These are phyloP conservation scores for Boletus pseudopeckii DNA, from an alignment of 768 basidiomycete genomes.

Conservation along the genomic window DNA sequence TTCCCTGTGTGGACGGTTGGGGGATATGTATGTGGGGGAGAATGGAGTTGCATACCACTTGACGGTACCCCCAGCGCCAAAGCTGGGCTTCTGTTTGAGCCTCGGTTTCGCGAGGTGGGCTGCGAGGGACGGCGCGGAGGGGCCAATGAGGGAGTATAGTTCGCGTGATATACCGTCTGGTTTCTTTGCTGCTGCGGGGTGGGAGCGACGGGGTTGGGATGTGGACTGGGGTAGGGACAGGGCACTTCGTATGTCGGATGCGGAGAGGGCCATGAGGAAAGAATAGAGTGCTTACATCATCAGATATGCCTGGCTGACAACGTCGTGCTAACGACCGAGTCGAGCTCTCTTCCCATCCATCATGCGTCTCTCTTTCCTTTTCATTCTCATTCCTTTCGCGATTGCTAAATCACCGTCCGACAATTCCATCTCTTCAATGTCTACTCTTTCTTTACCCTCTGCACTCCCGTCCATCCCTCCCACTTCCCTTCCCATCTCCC, in stretches of 20 bases:
- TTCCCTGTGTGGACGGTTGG: constrained; percentile 52
- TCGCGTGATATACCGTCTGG: constrained; percentile 92
- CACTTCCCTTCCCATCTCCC: background rate
- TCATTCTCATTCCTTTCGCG: background rate
- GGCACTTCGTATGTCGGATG: constrained; percentile 81
- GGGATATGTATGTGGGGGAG: background rate
- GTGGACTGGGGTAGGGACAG: constrained; percentile 52
- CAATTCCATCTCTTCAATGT: background rate
- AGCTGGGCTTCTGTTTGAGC: constrained; percentile 82
- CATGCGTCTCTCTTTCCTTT: background rate
- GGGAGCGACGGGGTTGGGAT: constrained; percentile 44
- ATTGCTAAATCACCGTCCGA: background rate
- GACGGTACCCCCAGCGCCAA: constrained; percentile 56
- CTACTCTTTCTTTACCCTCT: background rate
- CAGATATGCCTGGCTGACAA: background rate
- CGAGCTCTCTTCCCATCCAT: too few species aligned
- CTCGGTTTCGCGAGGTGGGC: constrained; percentile 77
- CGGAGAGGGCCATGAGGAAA: constrained; percentile 57
- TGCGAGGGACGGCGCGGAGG: constrained; percentile 81
- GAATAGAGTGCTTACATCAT: background rate
- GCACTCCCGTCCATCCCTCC: background rate
- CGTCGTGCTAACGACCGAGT: background rate
- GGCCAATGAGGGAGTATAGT: constrained; percentile 92
- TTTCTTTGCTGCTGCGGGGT: constrained; percentile 47
- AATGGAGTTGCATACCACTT: constrained; percentile 57